A percentile compares a stretch with the other conserved stretches of the same genome.
These are phyloP conservation scores for Fusarium circinatum DNA, from an alignment of 2,329 filamentous ascomycete genomes.

Conservation along the genomic window DNA sequence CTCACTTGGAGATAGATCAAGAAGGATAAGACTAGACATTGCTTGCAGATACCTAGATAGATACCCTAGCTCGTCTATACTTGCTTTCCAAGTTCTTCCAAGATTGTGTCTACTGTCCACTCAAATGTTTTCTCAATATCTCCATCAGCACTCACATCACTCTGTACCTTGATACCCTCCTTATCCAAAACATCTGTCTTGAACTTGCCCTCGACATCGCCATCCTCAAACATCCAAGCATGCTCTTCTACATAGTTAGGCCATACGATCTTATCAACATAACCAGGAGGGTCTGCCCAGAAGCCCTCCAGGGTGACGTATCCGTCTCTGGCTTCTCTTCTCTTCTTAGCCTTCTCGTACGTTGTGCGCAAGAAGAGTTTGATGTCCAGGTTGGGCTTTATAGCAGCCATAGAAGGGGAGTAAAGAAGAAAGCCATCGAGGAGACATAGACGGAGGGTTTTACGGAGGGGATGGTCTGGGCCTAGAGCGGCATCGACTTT, in stretches of 20 bases:
- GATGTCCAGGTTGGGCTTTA: slow-evolving; percentile 74
- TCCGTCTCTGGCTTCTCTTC: slow-evolving; percentile 75
- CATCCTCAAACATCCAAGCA: slow-evolving; percentile 78
- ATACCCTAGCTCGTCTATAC: slow-evolving; percentile 2
- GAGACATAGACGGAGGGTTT: slow-evolving; percentile 68
- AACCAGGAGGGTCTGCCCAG: slow-evolving; percentile 93
- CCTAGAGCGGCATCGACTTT: slow-evolving; percentile 60
- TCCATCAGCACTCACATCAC: slow-evolving; percentile 57
- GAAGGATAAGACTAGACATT: background rate
- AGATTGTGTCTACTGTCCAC: slow-evolving; percentile 75
- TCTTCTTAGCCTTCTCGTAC: slow-evolving; percentile 69
- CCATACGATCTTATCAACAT: slow-evolving; percentile 96
- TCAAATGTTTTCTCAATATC: slow-evolving; percentile 70
- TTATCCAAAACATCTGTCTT: slow-evolving; percentile 57
- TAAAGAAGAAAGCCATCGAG: slow-evolving; percentile 93
- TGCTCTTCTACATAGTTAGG: slow-evolving; percentile 90
- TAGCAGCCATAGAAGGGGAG: slow-evolving; percentile 63
- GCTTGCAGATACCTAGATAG: background rate
- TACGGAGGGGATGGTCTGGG: slow-evolving; percentile 52
- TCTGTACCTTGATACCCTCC: slow-evolving; percentile 61
- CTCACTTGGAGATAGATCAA: background rate
- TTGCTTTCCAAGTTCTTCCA: slow-evolving; percentile 56
- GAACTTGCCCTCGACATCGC: slow-evolving; percentile 70
- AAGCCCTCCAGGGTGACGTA: slow-evolving; percentile 90
- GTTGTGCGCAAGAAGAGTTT: slow-evolving; percentile 81